Percentiles rank a stretch among this genome's conserved stretches.
phyloP scores from a whole-genome alignment of 441 rosid genomes.

The Dalechampia spathulata region DNA sequence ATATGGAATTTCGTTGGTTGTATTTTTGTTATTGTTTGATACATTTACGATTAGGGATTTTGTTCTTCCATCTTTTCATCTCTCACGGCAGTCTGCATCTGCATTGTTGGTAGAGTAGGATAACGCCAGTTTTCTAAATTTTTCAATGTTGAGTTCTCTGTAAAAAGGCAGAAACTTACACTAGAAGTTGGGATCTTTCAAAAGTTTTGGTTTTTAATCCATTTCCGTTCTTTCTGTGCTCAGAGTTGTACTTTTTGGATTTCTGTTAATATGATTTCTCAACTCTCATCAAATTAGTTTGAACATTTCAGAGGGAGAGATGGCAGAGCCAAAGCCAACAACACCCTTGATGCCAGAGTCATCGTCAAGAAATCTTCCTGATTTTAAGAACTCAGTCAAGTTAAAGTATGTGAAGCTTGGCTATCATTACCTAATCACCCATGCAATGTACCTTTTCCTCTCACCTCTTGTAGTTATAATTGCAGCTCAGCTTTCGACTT shows the following conservation, averaged over 20 bases:
- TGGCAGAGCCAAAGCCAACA: constrained; percentile 15
- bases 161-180: background rate
- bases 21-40: background rate
- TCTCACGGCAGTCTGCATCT: background rate
- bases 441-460: constrained; percentile 26
- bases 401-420: constrained; percentile 41
- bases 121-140: background rate
- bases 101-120: background rate
- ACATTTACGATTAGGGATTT: background rate
- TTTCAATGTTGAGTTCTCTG: background rate
- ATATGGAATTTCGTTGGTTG: background rate
- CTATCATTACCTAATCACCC: constrained; percentile 34
- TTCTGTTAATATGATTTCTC: background rate
- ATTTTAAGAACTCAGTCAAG: constrained; percentile 28
- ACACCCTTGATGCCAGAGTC: constrained; percentile 16
- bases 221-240: background rate
- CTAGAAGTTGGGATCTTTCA: background rate
- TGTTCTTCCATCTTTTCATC: background rate
- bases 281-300: background rate
- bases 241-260: background rate
- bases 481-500: constrained; percentile 36
- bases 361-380: constrained; percentile 23
- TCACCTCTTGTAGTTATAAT: constrained; percentile 28
- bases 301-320: constrained; percentile 12
- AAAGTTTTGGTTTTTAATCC: background rate